Percentiles rank a stretch among this genome's conserved stretches.
Conservation (phyloP, 2,329 filamentous ascomycete genomes). For the Aphanocladium album region DNA sequence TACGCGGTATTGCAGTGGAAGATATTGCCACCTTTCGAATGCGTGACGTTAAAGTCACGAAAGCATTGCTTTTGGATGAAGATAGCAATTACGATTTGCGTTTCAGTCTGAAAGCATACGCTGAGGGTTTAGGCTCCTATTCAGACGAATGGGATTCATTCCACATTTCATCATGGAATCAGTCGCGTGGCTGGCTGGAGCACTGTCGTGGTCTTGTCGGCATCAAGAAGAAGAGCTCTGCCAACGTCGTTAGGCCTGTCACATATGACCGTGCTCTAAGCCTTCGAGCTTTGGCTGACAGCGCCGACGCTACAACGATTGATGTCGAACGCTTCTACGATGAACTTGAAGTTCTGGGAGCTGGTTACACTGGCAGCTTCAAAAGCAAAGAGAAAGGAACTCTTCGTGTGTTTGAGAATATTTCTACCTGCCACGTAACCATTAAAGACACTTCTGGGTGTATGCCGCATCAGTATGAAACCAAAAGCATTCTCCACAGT, state of each 20-base stretch:
- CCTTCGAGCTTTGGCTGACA: conserved; percentile 14
- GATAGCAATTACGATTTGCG: conserved; percentile 22
- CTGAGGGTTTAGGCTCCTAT: conserved; percentile 24
- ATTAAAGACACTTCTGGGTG: conserved; percentile 37
- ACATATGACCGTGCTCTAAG: conserved; percentile 10
- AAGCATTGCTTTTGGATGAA: conserved; percentile 24
- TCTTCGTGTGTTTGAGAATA: conserved; percentile 16
- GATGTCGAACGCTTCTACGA: conserved; percentile 20
- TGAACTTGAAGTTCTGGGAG: conserved; percentile 22
- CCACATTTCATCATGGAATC: conserved; percentile 48
- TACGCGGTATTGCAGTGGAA: conserved; percentile 19
- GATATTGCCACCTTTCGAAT: conserved; percentile 18
- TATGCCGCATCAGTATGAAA: conserved; percentile 43
- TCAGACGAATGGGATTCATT: conserved; percentile 52
- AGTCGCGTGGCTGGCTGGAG: conserved; percentile 50
- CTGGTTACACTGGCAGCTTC: conserved; percentile 24
- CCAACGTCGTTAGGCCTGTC: conserved; percentile 20
- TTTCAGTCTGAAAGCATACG: conserved; percentile 21
- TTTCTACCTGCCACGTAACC: conserved; percentile 24
- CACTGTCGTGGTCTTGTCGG: conserved; percentile 52
- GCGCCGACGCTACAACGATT: conserved; percentile 9
- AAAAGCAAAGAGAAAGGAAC: conserved; percentile 13
- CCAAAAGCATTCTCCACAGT: conserved; percentile 39
- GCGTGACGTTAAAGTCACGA: conserved; percentile 23
- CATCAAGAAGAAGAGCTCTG: conserved; percentile 22